Conservation (phyloP, 805 yeast species). For the Yarrowia sp. region DNA sequence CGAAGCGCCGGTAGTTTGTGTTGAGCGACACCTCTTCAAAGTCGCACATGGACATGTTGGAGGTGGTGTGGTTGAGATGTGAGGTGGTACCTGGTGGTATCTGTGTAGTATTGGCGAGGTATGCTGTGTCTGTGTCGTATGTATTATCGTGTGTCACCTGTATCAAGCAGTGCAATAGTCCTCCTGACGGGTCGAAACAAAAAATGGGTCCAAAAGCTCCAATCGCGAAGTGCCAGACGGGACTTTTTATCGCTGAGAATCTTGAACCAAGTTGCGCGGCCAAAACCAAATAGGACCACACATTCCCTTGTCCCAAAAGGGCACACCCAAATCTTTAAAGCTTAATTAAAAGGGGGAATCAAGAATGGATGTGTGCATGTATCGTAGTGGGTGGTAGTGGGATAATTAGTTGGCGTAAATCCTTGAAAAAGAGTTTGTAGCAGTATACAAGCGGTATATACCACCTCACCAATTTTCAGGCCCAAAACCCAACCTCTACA, state of each 20-base stretch:
- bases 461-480: not conserved
- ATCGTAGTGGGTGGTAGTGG: too few species aligned
- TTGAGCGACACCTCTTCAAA: conserved; percentile 22
- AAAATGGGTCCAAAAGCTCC: not conserved
- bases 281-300: conserved; percentile 21
- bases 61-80: not conserved
- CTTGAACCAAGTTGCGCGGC: conserved; percentile 3
- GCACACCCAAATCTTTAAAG: not conserved
- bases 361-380: not conserved
- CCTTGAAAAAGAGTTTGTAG: too few species aligned
- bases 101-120: not conserved
- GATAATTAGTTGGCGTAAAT: too few species aligned
- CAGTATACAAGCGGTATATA: too few species aligned
- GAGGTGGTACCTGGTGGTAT: too few species aligned
- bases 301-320: conserved; percentile 27
- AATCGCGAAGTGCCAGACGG: not conserved
- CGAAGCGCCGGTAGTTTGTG: conserved; percentile 21
- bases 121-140: not conserved
- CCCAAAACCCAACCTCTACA: not conserved
- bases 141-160: not conserved
- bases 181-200: too few species aligned
- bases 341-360: conserved; percentile 13
- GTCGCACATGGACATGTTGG: conserved; percentile 19
- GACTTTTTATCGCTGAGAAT: not conserved
- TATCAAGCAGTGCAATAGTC: too few species aligned